These are phyloP conservation scores for Peronospora belbahrii DNA, from an alignment of 352 stramenopile genomes.

Conservation along the genomic window DNA sequence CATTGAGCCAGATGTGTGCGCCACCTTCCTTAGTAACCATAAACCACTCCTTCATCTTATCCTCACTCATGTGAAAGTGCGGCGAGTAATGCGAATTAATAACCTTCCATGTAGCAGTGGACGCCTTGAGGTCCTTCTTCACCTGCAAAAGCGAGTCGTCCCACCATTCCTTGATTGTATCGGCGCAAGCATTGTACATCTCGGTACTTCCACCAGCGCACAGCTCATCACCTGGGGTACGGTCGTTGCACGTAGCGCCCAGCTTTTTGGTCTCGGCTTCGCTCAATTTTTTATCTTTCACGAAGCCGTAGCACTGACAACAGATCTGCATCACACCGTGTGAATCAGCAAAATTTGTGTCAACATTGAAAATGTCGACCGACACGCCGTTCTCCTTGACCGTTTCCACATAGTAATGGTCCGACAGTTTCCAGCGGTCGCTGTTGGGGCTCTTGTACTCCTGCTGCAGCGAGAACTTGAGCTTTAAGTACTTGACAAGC, in stretches of 20 bases:
- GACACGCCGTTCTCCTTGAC: constrained; percentile 73
- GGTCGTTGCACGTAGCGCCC: constrained; percentile 65
- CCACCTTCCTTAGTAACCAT: constrained; percentile 68
- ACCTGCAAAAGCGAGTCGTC: constrained; percentile 62
- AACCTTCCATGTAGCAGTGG: constrained; percentile 79
- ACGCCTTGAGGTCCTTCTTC: constrained; percentile 58
- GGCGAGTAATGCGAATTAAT: constrained; percentile 88
- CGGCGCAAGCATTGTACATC: constrained; percentile 73
- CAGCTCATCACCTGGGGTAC: constrained; percentile 48
- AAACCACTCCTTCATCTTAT: constrained; percentile 88
- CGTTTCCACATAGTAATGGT: constrained; percentile 83
- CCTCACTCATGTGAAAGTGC: constrained; percentile 84
- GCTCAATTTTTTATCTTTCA: constrained; percentile 51
- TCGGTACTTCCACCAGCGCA: constrained; percentile 56
- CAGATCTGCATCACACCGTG: constrained; percentile 82
- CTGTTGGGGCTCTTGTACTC: constrained; percentile 75
- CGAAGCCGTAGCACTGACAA: constrained; percentile 84
- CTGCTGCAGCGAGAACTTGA: constrained; percentile 74
- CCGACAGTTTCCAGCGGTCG: constrained; percentile 69
- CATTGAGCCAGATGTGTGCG: constrained; percentile 77
- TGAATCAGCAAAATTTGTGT: constrained; percentile 82
- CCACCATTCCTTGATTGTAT: constrained; percentile 74
- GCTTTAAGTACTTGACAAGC: constrained; percentile 76
- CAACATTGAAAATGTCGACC: constrained; percentile 85
- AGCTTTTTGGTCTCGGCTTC: constrained; percentile 45